Percentiles rank a stretch among this genome's conserved stretches.
These are phyloP conservation scores for Monilinia aucupariae DNA, from an alignment of 2,329 filamentous ascomycete species.

Conservation along the genomic window DNA sequence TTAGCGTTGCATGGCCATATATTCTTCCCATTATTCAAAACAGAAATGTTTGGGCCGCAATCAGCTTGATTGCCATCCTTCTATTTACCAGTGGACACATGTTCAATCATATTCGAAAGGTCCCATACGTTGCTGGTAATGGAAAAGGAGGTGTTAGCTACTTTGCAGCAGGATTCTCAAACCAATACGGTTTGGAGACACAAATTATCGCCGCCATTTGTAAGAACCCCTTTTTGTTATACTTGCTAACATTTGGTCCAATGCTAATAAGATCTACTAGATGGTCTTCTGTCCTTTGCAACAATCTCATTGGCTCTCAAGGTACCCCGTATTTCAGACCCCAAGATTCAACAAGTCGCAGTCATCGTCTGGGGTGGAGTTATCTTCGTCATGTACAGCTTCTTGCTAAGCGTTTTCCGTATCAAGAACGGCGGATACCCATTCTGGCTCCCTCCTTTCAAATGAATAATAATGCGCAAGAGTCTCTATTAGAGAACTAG, in stretches of 20 bases:
- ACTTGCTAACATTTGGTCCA: not conserved
- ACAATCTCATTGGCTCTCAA: slow-evolving; percentile 88
- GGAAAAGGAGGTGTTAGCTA: slow-evolving; percentile 82
- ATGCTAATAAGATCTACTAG: slow-evolving; percentile 38
- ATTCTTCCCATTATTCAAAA: slow-evolving; percentile 77
- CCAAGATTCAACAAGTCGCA: slow-evolving; percentile 71
- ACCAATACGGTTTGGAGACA: slow-evolving; percentile 88
- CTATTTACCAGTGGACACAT: slow-evolving; percentile 96
- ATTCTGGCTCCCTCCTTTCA: slow-evolving; percentile 86
- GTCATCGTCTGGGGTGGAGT: slow-evolving; percentile 74
- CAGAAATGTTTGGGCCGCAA: slow-evolving; percentile 87
- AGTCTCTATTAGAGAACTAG: not conserved
- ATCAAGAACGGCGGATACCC: slow-evolving; percentile 94
- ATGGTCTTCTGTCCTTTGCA: slow-evolving; percentile 78
- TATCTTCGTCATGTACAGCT: slow-evolving; percentile 82
- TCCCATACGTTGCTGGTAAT: slow-evolving; percentile 84
- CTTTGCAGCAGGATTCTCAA: slow-evolving; percentile 88
- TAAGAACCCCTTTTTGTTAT: slow-evolving; percentile 47
- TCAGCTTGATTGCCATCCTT: slow-evolving; percentile 83
- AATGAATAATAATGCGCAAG: not conserved
- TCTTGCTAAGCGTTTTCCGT: slow-evolving; percentile 88
- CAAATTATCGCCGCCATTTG: slow-evolving; percentile 92
- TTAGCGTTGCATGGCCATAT: slow-evolving; percentile 70
- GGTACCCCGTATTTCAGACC: slow-evolving; percentile 79
- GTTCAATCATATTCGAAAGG: slow-evolving; percentile 98